These are phyloP conservation scores for Polytrichum formosum DNA, from an alignment of 225 moss, liverwort and hornwort genomes.

Conservation along the genomic window DNA sequence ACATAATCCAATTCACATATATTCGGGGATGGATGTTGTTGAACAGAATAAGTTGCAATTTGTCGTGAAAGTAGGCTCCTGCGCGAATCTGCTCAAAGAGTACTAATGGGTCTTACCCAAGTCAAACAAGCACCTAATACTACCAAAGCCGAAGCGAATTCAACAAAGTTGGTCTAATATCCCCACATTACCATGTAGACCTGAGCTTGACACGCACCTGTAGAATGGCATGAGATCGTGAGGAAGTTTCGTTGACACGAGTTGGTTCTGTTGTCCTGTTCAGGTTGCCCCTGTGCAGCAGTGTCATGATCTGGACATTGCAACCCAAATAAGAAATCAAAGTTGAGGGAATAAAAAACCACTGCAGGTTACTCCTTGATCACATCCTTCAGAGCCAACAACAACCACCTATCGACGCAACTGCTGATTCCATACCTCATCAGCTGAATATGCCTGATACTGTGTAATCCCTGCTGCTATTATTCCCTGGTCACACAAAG, in stretches of 20 bases:
- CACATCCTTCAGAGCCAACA: not conserved
- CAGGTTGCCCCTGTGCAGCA: conserved; percentile 57
- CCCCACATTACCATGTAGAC: not conserved
- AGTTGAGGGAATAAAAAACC: too few relatives aligned
- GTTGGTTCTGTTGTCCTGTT: conserved; percentile 61
- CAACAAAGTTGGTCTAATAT: too few relatives aligned
- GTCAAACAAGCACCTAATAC: too few relatives aligned
- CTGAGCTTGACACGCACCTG: conserved; percentile 30
- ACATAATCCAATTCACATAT: too few relatives aligned
- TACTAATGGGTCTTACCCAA: too few relatives aligned
- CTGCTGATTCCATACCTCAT: conserved; percentile 32
- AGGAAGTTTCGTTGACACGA: conserved; percentile 53
- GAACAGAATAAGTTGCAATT: too few relatives aligned
- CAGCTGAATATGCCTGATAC: conserved; percentile 46
- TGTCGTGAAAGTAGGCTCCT: too few relatives aligned
- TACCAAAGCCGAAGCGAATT: too few relatives aligned
- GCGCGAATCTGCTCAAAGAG: too few relatives aligned
- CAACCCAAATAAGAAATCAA: too few relatives aligned
- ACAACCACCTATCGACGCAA: not conserved
- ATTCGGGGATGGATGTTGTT: too few relatives aligned
- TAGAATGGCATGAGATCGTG: conserved; percentile 58
- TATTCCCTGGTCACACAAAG: conserved; percentile 32
- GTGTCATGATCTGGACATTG: conserved; percentile 38
- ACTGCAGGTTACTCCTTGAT: too few relatives aligned
- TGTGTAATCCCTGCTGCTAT: conserved; percentile 58